Evolutionary conservation across 129 eudicot species (phyloP), one percentile per base, ranked within the genome.

Genomic region (Flaveria trinervia): DNA sequence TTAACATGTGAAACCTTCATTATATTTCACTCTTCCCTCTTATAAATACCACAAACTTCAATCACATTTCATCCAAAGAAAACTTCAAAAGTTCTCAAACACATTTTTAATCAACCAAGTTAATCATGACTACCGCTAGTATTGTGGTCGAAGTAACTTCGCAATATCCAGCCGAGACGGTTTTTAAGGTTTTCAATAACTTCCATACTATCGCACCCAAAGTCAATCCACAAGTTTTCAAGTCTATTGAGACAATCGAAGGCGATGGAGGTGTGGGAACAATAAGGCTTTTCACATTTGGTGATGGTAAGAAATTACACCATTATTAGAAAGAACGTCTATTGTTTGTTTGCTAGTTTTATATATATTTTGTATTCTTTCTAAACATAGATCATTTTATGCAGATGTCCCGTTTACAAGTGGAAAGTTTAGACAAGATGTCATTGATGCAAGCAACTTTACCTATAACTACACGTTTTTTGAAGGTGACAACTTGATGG

Each of bases 201-300:
- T 70, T 70, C 1, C 74, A 70, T 15, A 15, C 15, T 25, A 70
- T 70, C 23, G 74, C 74, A 23, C 74, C 74, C 12, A 70, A 70
- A 43, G 44, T 70, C 45, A 70, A 70, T 70, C 74, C 74, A 8
- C 14, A 70, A 70, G 44, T 49, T 49, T 70, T 70, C 60, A 70
- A 70, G 60, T 70, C 74, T 12, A 70, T 70, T 22, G 61, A 70
- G 74, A 70, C 61, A 48, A 14, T 70, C 1, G 61, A 70, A 70
- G 74, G 74, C 39, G 44, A 70, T 23, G 74, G 74, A 25, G 61
- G 74, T 70, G 74, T 49, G 9, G 74, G 74, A 48, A 70, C 74
- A 48, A 70, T 70, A 70, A 70, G 74, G 41, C 61, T 70, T 26
- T 70, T 70, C 60, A 70, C 74, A 7, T 70, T 70, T 49, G 74